phyloP scores from a whole-genome alignment of 1,139 yeast genomes.

The Debaryomyces udenii region DNA sequence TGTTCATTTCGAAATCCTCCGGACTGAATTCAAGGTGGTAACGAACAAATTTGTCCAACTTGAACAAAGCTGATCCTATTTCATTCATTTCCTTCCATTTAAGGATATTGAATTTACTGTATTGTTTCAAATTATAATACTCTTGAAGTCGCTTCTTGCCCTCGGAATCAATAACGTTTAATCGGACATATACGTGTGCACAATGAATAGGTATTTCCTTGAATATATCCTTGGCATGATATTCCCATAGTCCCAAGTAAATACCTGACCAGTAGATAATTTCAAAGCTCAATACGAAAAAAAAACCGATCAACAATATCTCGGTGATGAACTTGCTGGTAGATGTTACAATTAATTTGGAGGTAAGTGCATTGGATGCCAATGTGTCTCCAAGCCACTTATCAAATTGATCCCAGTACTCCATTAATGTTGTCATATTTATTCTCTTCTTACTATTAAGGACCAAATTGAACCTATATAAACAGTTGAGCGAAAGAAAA shows the following conservation, averaged over 20 bases:
- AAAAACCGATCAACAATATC: conserved; percentile 36
- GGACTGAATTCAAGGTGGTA: conserved; percentile 81
- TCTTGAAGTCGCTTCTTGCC: conserved; percentile 22
- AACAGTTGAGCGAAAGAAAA: not conserved
- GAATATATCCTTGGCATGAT: conserved; percentile 68
- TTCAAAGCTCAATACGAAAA: conserved; percentile 45
- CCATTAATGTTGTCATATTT: not conserved
- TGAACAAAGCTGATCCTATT: conserved; percentile 24
- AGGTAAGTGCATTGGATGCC: conserved; percentile 27
- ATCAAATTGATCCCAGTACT: not conserved
- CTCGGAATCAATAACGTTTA: conserved; percentile 40
- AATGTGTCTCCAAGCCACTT: conserved; percentile 10
- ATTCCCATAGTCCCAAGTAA: conserved; percentile 53
- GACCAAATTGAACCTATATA: not conserved
- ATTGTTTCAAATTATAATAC: conserved; percentile 32
- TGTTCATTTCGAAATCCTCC: conserved; percentile 65
- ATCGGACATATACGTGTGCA: conserved; percentile 66
- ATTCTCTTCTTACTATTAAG: too few relatives aligned
- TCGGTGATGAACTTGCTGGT: conserved; percentile 46
- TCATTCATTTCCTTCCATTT: conserved; percentile 34
- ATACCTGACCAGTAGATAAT: conserved; percentile 51
- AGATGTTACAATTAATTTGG: conserved; percentile 31
- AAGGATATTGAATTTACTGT: conserved; percentile 31
- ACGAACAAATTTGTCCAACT: conserved; percentile 43
- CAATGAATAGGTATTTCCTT: conserved; percentile 75